phyloP scores from a whole-genome alignment of 257 asterid genomes.

The Lantana camara region DNA sequence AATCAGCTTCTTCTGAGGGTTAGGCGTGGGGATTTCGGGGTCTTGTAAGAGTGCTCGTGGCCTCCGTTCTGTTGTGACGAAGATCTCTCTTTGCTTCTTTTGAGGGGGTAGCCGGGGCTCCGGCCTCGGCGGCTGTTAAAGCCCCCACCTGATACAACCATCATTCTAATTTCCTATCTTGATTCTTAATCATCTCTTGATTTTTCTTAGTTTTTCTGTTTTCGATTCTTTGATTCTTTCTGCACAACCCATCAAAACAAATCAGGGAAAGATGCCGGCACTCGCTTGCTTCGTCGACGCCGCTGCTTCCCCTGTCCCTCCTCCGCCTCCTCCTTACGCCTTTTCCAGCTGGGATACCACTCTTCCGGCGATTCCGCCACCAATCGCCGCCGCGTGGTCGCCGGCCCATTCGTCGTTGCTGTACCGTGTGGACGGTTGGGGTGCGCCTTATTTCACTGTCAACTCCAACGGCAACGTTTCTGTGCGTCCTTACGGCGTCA shows the following conservation, averaged over 20 bases:
- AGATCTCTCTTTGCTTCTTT: constrained; percentile 75
- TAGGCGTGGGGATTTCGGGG: constrained; percentile 86
- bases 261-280: constrained; percentile 84
- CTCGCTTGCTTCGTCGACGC: constrained; percentile 78
- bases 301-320: constrained; percentile 45
- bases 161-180: constrained; percentile 18
- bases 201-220: neutral
- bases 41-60: constrained; percentile 47
- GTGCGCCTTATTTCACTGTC: constrained; percentile 87
- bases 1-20: constrained; percentile 75
- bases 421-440: constrained; percentile 88
- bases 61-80: constrained; percentile 62
- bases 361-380: constrained; percentile 52
- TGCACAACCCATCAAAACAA: constrained; percentile 28
- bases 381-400: constrained; percentile 57
- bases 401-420: constrained; percentile 65
- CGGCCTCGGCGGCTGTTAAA: constrained; percentile 99
- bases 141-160: constrained; percentile 87
- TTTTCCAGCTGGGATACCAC: constrained; percentile 55
- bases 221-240: constrained; percentile 57
- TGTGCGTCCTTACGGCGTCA: constrained; percentile 63
- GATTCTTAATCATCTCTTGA: neutral
- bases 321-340: constrained; percentile 63
- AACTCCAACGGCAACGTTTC: constrained; percentile 76
- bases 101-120: constrained; percentile 99